Conservation (phyloP, 2,329 filamentous ascomycete species). For the Nemania sp. region DNA sequence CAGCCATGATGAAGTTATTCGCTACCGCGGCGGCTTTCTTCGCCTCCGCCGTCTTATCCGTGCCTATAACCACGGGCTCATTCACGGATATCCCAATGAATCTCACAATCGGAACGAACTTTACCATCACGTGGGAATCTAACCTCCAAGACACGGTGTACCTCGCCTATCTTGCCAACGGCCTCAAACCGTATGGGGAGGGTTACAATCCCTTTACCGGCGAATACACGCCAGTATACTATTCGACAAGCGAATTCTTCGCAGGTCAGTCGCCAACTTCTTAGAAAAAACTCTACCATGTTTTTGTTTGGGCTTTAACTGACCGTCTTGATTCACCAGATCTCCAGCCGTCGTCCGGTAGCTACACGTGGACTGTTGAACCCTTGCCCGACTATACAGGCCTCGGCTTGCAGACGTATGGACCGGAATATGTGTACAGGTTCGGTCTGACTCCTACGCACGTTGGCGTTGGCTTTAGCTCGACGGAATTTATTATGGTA, state of each 20-base stretch:
- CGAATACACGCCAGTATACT: slow-evolving; percentile 14
- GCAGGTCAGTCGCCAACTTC: slow-evolving; percentile 17
- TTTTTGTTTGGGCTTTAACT: slow-evolving; percentile 18
- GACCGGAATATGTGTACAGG: slow-evolving; percentile 17
- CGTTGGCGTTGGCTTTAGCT: slow-evolving; percentile 19
- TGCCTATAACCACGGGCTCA: slow-evolving; percentile 16
- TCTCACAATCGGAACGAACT: slow-evolving; percentile 22
- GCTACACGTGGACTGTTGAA: slow-evolving; percentile 16
- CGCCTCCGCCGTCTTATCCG: slow-evolving; percentile 19
- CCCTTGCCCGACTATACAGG: slow-evolving; percentile 19
- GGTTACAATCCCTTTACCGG: slow-evolving; percentile 14
- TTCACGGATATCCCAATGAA: slow-evolving; percentile 19
- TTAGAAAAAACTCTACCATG: slow-evolving; percentile 16
- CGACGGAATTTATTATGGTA: slow-evolving; percentile 17
- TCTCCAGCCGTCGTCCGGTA: slow-evolving; percentile 19
- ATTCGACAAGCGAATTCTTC: slow-evolving; percentile 15
- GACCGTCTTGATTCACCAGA: slow-evolving; percentile 21
- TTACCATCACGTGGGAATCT: slow-evolving; percentile 21
- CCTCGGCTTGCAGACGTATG: slow-evolving; percentile 19
- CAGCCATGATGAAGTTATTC: slow-evolving; percentile 21
- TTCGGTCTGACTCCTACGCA: slow-evolving; percentile 18
- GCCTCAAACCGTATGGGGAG: slow-evolving; percentile 20
- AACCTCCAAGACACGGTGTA: slow-evolving; percentile 18
- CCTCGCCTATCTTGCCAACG: slow-evolving; percentile 16
- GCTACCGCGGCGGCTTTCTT: slow-evolving; percentile 20